Evolutionary conservation across 805 yeast genomes (phyloP).

Genomic region (Candida silvatica): DNA sequence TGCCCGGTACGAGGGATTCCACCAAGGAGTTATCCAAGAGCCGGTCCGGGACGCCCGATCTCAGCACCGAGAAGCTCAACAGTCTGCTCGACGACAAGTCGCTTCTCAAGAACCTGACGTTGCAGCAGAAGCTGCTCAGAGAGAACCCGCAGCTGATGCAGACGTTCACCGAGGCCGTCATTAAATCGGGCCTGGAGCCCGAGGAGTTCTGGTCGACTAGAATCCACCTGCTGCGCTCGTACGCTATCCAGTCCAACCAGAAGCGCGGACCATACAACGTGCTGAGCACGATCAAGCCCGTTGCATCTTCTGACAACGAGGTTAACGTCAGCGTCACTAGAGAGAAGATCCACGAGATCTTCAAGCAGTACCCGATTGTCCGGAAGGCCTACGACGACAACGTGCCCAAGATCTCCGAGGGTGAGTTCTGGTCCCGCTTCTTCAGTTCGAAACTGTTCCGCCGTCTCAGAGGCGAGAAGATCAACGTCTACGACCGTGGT

Average conservation of each 20-base stretch:
- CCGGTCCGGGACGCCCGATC: too few species aligned
- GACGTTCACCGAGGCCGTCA: slow-evolving; percentile 83
- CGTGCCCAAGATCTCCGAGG: slow-evolving; percentile 84
- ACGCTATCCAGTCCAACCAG: slow-evolving; percentile 77
- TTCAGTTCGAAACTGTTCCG: slow-evolving; percentile 86
- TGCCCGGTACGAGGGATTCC: slow-evolving; percentile 4
- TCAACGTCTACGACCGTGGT: slow-evolving; percentile 67
- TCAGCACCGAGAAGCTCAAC: slow-evolving; percentile 21
- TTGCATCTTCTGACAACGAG: slow-evolving; percentile 86
- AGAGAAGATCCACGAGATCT: slow-evolving; percentile 82
- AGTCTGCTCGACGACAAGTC: slow-evolving; percentile 44
- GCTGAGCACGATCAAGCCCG: slow-evolving; percentile 86
- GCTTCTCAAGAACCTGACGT: slow-evolving; percentile 58
- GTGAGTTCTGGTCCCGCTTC: slow-evolving; percentile 94
- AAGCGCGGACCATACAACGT: slow-evolving; percentile 92
- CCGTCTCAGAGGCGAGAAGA: slow-evolving; percentile 80
- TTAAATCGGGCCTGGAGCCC: slow-evolving; percentile 65
- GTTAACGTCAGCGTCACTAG: slow-evolving; percentile 89
- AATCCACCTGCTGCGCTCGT: slow-evolving; percentile 71
- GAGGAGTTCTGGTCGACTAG: slow-evolving; percentile 84
- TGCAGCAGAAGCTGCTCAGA: slow-evolving; percentile 71
- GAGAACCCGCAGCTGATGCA: slow-evolving; percentile 63
- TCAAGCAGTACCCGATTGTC: slow-evolving; percentile 88
- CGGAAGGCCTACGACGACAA: slow-evolving; percentile 81
- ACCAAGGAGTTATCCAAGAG: too few species aligned